phyloP scores from a whole-genome alignment of 768 basidiomycete species.

The Termitomyces sp. region DNA sequence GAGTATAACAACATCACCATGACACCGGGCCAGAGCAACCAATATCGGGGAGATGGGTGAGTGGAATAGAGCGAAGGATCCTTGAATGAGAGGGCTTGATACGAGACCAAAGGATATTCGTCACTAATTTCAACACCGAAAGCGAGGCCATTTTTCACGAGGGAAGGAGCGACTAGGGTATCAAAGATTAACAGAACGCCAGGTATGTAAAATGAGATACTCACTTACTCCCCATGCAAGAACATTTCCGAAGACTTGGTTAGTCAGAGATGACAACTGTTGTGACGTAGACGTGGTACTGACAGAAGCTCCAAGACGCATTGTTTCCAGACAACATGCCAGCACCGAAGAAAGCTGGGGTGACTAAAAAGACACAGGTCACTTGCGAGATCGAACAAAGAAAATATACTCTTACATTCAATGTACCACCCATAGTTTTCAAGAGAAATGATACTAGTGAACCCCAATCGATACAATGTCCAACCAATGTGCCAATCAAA shows the following conservation, averaged over 20 bases:
- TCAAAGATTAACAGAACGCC: background rate
- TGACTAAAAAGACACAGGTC: slow-evolving; percentile 21
- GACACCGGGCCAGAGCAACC: slow-evolving; percentile 61
- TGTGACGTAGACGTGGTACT: background rate
- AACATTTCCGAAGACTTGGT: slow-evolving; percentile 41
- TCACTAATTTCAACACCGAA: slow-evolving; percentile 31
- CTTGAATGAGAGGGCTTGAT: slow-evolving; percentile 38
- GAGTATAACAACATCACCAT: slow-evolving; percentile 57
- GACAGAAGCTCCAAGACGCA: slow-evolving; percentile 52
- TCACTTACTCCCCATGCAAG: slow-evolving; percentile 57
- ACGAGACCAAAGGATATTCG: slow-evolving; percentile 38
- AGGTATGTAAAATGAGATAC: slow-evolving; percentile 9
- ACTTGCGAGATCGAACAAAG: background rate
- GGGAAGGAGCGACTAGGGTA: slow-evolving; percentile 39
- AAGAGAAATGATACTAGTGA: slow-evolving; percentile 49
- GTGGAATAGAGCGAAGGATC: slow-evolving; percentile 35
- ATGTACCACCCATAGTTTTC: slow-evolving; percentile 56
- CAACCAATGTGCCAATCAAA: slow-evolving; percentile 65
- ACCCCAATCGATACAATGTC: slow-evolving; percentile 53
- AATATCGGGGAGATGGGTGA: slow-evolving; percentile 49
- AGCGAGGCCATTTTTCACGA: slow-evolving; percentile 48
- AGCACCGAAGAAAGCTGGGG: slow-evolving; percentile 53
- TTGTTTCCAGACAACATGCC: slow-evolving; percentile 55
- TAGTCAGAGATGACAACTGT: background rate
- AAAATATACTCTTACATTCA: slow-evolving; percentile 31